Evolutionary conservation across 345 rosid species (phyloP).

Genomic region (Aquilaria malaccensis): DNA sequence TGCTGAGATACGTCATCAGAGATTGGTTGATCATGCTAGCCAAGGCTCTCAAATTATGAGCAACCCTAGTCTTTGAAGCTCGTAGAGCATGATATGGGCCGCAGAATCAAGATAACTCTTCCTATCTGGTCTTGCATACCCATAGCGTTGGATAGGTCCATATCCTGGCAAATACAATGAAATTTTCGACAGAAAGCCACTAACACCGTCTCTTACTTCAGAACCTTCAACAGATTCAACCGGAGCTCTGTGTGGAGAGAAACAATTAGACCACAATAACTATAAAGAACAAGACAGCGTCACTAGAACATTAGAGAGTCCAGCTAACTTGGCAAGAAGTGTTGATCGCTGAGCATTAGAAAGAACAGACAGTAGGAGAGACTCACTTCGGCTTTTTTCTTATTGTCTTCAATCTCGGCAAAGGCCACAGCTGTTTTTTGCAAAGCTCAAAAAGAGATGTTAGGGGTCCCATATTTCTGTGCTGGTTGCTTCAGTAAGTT

Average conservation of each 20-base stretch:
- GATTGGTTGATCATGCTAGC: background rate
- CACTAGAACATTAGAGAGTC: no score
- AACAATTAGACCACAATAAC: background rate
- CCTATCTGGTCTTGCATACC: conserved; percentile 73
- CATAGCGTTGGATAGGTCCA: conserved; percentile 38
- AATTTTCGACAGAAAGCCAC: conserved; percentile 46
- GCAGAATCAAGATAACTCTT: conserved; percentile 81
- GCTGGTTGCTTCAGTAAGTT: conserved; percentile 50
- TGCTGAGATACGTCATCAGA: no score
- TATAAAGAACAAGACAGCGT: background rate
- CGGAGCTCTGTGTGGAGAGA: conserved; percentile 30
- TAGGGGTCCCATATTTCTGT: conserved; percentile 60
- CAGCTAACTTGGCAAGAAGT: background rate
- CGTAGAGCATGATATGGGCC: conserved; percentile 38
- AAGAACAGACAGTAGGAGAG: conserved; percentile 5
- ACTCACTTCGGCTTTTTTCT: conserved; percentile 47
- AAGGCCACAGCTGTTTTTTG: conserved; percentile 69
- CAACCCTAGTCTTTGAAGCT: conserved; percentile 46
- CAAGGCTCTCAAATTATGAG: conserved; percentile 22
- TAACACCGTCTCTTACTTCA: conserved; percentile 31
- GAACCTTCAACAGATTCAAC: conserved; percentile 38
- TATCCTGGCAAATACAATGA: conserved; percentile 38
- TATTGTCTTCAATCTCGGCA: conserved; percentile 42
- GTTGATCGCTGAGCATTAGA: background rate
- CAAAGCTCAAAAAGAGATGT: conserved; percentile 59